A percentile compares a stretch with the other conserved stretches of the same genome.
phyloP scores from a whole-genome alignment of 352 stramenopile genomes.

The Elongisporangium undulatum region DNA sequence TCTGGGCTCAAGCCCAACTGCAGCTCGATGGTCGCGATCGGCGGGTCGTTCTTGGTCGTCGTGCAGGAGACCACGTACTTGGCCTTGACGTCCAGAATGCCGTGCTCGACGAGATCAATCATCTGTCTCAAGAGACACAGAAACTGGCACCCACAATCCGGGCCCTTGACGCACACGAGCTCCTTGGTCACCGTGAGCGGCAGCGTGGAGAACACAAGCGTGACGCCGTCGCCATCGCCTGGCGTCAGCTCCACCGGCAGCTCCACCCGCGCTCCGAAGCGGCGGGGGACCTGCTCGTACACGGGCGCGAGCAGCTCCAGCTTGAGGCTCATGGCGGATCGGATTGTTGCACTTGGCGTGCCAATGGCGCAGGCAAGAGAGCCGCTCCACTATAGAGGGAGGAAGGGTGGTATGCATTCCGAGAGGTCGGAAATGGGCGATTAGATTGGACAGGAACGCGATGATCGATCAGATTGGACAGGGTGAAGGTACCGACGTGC shows the following conservation, averaged over 20 bases:
- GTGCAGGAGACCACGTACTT: constrained; percentile 36
- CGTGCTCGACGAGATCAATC: constrained; percentile 37
- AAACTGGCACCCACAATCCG: constrained; percentile 42
- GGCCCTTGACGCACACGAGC: constrained; percentile 42
- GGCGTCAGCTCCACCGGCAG: constrained; percentile 23
- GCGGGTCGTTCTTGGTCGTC: constrained; percentile 3
- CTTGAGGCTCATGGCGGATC: background rate
- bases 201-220: constrained; percentile 24
- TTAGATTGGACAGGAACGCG: background rate
- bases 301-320: background rate
- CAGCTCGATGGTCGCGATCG: constrained; percentile 48
- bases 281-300: background rate
- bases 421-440: background rate
- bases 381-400: background rate
- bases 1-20: constrained; percentile 34
- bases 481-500: background rate
- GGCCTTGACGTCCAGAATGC: constrained; percentile 26
- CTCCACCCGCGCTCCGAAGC: background rate
- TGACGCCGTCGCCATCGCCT: constrained; percentile 20
- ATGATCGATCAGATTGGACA: background rate
- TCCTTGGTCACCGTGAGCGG: constrained; percentile 17
- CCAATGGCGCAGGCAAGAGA: background rate
- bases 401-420: background rate
- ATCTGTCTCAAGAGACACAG: constrained; percentile 35
- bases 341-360: background rate